A percentile compares a stretch with the other conserved stretches of the same genome.
These are phyloP conservation scores for Lipomyces starkeyi DNA, from an alignment of 805 yeast genomes.

Conservation along the genomic window DNA sequence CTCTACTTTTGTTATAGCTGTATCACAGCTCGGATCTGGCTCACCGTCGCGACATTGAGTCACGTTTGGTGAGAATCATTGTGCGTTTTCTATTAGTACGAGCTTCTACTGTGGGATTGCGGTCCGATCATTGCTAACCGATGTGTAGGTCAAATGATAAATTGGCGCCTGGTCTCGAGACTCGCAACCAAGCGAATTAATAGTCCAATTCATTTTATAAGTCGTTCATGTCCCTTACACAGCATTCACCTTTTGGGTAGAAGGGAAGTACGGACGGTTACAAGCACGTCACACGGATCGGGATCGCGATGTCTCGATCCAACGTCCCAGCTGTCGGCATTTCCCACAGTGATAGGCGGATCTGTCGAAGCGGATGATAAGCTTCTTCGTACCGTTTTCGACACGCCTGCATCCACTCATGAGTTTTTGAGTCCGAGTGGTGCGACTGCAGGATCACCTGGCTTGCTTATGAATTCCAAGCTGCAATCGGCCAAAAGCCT, in stretches of 20 bases:
- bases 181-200: background rate
- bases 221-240: background rate
- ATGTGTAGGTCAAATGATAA: background rate
- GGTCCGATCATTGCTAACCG: background rate
- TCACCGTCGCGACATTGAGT: background rate
- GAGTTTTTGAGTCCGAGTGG: constrained; percentile 17
- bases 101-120: background rate
- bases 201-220: background rate
- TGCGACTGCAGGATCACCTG: constrained; percentile 45
- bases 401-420: constrained; percentile 29
- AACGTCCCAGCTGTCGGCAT: background rate
- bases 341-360: background rate
- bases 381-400: constrained; percentile 40
- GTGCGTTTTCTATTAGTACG: background rate
- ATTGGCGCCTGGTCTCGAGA: background rate
- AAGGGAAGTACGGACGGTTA: background rate
- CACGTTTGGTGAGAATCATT: background rate
- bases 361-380: constrained; percentile 31
- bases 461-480: constrained; percentile 76
- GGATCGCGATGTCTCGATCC: background rate
- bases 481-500: constrained; percentile 75
- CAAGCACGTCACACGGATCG: background rate
- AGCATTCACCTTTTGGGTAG: background rate
- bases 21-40: no score
- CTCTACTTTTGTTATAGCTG: no score